Conservation (phyloP, 345 rosid genomes). For the Durio zibethinus region DNA sequence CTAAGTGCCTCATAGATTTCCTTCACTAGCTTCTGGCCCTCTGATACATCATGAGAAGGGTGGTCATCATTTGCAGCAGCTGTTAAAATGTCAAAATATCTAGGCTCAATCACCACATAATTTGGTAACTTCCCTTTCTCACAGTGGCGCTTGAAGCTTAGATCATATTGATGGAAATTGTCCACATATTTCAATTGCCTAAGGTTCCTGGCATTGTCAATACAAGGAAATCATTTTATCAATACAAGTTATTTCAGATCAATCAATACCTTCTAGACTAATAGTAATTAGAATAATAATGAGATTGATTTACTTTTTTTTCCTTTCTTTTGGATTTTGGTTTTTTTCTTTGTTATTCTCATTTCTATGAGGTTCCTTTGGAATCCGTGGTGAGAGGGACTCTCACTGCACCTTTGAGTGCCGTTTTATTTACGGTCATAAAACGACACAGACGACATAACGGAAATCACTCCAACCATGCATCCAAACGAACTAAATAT, state of each 20-base stretch:
- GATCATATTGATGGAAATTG: conserved; percentile 62
- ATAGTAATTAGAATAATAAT: background rate
- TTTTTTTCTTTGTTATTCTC: no score
- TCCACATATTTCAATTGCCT: conserved; percentile 68
- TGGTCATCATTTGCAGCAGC: conserved; percentile 78
- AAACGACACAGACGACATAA: no score
- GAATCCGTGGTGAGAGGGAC: no score
- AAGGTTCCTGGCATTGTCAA: conserved; percentile 47
- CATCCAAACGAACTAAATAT: no score
- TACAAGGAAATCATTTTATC: background rate
- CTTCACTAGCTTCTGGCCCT: conserved; percentile 75
- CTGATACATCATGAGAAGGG: conserved; percentile 70
- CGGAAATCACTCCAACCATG: no score
- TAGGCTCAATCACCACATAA: conserved; percentile 75
- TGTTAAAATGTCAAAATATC: conserved; percentile 54
- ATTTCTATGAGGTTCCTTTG: no score
- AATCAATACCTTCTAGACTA: background rate
- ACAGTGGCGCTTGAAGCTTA: conserved; percentile 68
- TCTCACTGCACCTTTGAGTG: no score
- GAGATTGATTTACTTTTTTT: background rate
- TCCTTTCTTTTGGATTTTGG: background rate
- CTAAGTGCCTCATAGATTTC: conserved; percentile 78
- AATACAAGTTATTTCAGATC: background rate
- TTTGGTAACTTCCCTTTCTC: conserved; percentile 79
- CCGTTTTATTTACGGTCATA: no score